These are phyloP conservation scores for Thymus quinquecostatus DNA, from an alignment of 257 asterid genomes.

Conservation along the genomic window DNA sequence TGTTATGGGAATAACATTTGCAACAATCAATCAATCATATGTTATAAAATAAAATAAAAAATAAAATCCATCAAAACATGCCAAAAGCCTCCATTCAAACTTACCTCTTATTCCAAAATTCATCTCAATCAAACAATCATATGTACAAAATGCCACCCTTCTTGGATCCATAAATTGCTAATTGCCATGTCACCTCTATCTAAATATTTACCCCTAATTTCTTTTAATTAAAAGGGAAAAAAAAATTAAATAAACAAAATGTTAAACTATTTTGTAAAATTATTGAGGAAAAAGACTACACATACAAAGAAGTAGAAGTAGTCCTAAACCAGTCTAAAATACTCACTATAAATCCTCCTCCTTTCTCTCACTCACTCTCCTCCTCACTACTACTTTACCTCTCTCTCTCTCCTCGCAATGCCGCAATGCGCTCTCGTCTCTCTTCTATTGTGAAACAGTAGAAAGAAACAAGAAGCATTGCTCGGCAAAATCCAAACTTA, in stretches of 20 bases:
- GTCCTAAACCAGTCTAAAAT: conserved; percentile 20
- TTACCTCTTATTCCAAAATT: conserved; percentile 30
- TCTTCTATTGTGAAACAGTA: conserved; percentile 36
- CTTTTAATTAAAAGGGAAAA: not conserved
- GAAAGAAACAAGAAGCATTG: conserved; percentile 37
- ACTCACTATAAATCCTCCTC: conserved; percentile 58
- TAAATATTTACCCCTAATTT: too few relatives aligned
- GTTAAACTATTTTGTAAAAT: not conserved
- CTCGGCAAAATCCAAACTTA: conserved; percentile 7
- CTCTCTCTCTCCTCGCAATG: conserved; percentile 35
- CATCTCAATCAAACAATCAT: conserved; percentile 42
- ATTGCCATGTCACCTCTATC: not conserved
- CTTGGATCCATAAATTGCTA: conserved; percentile 25
- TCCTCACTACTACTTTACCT: not conserved
- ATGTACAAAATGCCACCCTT: conserved; percentile 20
- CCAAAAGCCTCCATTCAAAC: conserved; percentile 33
- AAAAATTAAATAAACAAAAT: not conserved
- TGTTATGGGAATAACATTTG: conserved; percentile 2
- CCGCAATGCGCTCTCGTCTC: conserved; percentile 40
- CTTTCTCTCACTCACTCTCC: conserved; percentile 36
- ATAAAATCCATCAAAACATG: conserved; percentile 26
- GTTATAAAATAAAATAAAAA: not conserved
- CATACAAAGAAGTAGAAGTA: not conserved
- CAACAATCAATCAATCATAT: conserved; percentile 9
- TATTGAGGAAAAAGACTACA: not conserved